These are phyloP conservation scores for Hypholoma sublateritium DNA, from an alignment of 768 basidiomycete genomes.

Conservation along the genomic window DNA sequence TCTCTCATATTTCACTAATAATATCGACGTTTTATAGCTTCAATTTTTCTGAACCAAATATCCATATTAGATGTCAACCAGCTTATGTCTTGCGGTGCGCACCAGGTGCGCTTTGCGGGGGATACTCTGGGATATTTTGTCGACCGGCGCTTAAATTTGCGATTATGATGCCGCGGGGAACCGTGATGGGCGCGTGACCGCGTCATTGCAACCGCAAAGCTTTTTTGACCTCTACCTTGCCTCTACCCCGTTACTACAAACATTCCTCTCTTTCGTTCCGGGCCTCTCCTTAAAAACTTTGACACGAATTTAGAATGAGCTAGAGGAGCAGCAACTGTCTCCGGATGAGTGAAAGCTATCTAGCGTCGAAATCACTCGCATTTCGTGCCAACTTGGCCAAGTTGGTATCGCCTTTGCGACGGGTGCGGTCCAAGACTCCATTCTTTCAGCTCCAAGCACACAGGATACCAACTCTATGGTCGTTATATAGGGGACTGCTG, in stretches of 20 bases:
- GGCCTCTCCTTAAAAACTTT: too few species aligned
- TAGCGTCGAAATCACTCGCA: slow-evolving; percentile 33
- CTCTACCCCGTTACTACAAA: too few species aligned
- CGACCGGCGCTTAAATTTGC: neutral
- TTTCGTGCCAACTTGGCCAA: slow-evolving; percentile 54
- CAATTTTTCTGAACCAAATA: neutral
- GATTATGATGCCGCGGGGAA: neutral
- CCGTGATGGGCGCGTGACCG: neutral
- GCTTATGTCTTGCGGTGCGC: neutral
- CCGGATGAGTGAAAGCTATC: slow-evolving; percentile 14
- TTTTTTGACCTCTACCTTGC: neutral
- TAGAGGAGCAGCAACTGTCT: neutral
- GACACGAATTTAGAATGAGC: slow-evolving; percentile 3
- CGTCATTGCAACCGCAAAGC: neutral
- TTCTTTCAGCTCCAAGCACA: slow-evolving; percentile 74
- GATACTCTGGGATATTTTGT: neutral
- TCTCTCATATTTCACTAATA: slow-evolving; percentile 6
- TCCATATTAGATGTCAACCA: neutral
- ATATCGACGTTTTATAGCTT: slow-evolving; percentile 1
- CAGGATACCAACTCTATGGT: slow-evolving; percentile 75
- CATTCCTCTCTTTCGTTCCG: too few species aligned
- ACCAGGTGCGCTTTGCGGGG: neutral
- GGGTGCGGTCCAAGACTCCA: slow-evolving; percentile 58
- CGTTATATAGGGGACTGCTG: slow-evolving; percentile 71
- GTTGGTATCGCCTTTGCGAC: slow-evolving; percentile 56